Base-by-base conservation (phyloP, 2,329 filamentous ascomycete species). In the Lachnellula subtilissima region DNA sequence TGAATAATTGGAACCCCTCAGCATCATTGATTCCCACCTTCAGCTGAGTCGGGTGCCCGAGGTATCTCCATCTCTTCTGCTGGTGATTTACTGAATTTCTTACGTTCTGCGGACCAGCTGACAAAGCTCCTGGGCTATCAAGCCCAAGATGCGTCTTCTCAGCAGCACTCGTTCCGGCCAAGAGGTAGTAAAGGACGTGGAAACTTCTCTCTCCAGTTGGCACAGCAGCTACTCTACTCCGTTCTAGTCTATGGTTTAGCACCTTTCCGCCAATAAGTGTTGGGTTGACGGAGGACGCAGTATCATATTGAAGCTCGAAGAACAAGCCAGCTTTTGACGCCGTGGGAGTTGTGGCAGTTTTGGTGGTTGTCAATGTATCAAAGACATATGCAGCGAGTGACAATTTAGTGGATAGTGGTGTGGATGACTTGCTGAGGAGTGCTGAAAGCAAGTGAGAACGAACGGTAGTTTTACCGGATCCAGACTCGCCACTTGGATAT, bases 131-230 rank as follows among this genome's bases (percentile, higher is more conserved):
- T 8, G 57, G 40, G 12, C 56, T 55, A 32, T 71, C 69, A 9
- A 90, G 76, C 32, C 85, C 84, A 47, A 99, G 76, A 78, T 99
- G 94, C 12, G 86, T 72, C 77, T 93, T 97, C 72, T 99, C 94
- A 3, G 91, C 90, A 3, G 84, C 80, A 66, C 91, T 97, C 12
- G 94, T 97, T 55, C 94, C 94, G 0, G 93, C 88, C 32, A 99
- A 77, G 4, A 99, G 83, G 71, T 99, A 99, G 76, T 99, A 99
- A 8, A 99, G 78, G 25, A 96, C 83, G 73, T 99, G 94, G 71
- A 97, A 97, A 72, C 94, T 97, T 46, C 94, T 87, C 75, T 99
- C 94, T 65, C 94, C 94, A 0, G 94, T 96, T 0, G 94, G 94
- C 0, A 97, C 92, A 42, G 91, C 85, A 28, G 94, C 86, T 61